Evolutionary conservation across 768 basidiomycete genomes (phyloP).

Genomic region (Candolleomyces aberdarensis): DNA sequence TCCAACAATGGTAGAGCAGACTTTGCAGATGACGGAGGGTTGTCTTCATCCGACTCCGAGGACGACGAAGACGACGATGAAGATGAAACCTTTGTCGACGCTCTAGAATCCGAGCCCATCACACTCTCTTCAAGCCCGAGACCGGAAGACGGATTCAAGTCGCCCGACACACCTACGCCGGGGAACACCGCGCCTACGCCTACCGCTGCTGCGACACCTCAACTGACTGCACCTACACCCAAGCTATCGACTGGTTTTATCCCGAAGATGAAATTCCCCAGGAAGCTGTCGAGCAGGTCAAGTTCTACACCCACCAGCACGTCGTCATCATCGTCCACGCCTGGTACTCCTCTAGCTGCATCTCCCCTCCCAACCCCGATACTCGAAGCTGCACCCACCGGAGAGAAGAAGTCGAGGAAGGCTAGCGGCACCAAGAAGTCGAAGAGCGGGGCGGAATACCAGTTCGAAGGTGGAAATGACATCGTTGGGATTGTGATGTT

Average conservation of each 20-base stretch:
- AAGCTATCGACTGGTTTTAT: constrained; percentile 16
- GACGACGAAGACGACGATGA: constrained; percentile 25
- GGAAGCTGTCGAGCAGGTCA: constrained; percentile 11
- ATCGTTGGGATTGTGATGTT: constrained; percentile 94
- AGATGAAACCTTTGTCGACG: constrained; percentile 28
- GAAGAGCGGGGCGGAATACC: constrained; percentile 32
- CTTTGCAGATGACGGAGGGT: constrained; percentile 76
- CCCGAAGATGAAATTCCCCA: constrained; percentile 21
- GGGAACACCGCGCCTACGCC: constrained; percentile 9
- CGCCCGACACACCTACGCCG: too few species aligned
- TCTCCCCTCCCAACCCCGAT: not conserved
- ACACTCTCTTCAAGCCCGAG: not conserved
- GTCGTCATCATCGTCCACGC: not conserved
- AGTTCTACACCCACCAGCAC: not conserved
- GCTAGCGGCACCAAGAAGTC: not conserved
- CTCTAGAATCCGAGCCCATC: constrained; percentile 9
- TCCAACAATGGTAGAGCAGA: constrained; percentile 52
- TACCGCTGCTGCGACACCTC: constrained; percentile 19
- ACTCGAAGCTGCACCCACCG: not conserved
- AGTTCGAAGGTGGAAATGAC: constrained; percentile 71
- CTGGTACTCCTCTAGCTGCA: not conserved
- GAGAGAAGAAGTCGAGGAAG: constrained; percentile 5
- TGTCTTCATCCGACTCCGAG: constrained; percentile 44
- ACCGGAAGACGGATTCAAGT: not conserved
- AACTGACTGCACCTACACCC: constrained; percentile 13